Evolutionary conservation across 2,329 filamentous ascomycete species (phyloP).

Genomic region (Canariomyces notabilis): DNA sequence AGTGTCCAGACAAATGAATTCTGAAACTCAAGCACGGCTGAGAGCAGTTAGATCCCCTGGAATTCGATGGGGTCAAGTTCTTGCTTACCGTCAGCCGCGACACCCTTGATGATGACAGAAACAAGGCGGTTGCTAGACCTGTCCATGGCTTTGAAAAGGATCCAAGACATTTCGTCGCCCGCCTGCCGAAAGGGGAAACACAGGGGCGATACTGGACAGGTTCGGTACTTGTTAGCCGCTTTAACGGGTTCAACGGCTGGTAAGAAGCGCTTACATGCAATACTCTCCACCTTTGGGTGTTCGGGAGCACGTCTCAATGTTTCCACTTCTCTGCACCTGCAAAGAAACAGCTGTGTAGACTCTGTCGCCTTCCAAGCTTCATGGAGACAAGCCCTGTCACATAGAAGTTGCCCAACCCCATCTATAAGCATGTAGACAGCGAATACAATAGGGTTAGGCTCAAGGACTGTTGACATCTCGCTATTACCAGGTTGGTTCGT

Average conservation of each 20-base stretch:
- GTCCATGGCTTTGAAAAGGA: slow-evolving; percentile 10
- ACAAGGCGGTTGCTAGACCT: slow-evolving; percentile 5
- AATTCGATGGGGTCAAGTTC: too few species aligned
- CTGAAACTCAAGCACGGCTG: slow-evolving; percentile 5
- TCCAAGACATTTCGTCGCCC: slow-evolving; percentile 4
- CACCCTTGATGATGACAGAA: neutral
- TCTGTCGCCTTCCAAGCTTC: neutral
- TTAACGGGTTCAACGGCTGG: neutral
- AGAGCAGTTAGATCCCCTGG: neutral
- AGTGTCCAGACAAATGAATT: slow-evolving; percentile 3
- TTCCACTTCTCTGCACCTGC: neutral
- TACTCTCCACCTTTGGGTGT: slow-evolving; percentile 1
- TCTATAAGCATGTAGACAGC: neutral
- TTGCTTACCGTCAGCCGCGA: neutral
- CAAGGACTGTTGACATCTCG: too few species aligned
- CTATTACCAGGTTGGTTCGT: too few species aligned
- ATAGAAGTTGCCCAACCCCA: neutral
- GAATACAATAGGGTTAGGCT: neutral
- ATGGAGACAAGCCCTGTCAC: neutral
- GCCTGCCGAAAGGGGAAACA: slow-evolving; percentile 12
- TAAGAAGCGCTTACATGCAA: slow-evolving; percentile 1
- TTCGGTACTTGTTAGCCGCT: neutral
- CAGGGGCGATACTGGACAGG: slow-evolving; percentile 14
- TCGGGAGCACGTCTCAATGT: neutral
- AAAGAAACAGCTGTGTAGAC: slow-evolving; percentile 3